These are phyloP conservation scores for Aspergillus fijiensis DNA, from an alignment of 2,329 filamentous ascomycete genomes.

Conservation along the genomic window DNA sequence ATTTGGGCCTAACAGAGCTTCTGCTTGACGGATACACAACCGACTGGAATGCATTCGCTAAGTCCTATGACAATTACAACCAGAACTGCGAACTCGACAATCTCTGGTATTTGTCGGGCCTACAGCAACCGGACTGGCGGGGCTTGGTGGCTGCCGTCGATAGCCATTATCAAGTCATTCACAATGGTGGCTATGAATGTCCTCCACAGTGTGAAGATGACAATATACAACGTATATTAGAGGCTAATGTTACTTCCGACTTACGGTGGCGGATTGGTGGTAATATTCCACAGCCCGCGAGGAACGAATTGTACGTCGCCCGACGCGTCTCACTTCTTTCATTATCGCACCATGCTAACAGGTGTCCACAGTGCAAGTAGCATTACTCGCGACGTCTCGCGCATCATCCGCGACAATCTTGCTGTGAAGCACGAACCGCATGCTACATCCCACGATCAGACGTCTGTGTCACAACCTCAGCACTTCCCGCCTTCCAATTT, in stretches of 20 bases:
- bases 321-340: neutral
- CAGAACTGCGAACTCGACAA: conserved; percentile 42
- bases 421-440: conserved; percentile 24
- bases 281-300: conserved; percentile 27
- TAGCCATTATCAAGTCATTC: conserved; percentile 44
- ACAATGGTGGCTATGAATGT: conserved; percentile 38
- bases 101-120: conserved; percentile 42
- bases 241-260: conserved; percentile 31
- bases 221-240: conserved; percentile 39
- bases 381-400: conserved; percentile 43
- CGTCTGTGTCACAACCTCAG: conserved; percentile 14
- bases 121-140: conserved; percentile 44
- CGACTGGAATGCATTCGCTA: conserved; percentile 39
- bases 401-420: conserved; percentile 42
- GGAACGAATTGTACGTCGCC: conserved; percentile 43
- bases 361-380: conserved; percentile 38
- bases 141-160: conserved; percentile 47
- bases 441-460: conserved; percentile 11
- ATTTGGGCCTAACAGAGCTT: conserved; percentile 37
- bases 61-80: conserved; percentile 41
- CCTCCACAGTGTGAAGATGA: conserved; percentile 32
- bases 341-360: conserved; percentile 1
- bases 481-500: conserved; percentile 23
- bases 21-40: conserved; percentile 40
- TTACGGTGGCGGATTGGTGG: conserved; percentile 42